A percentile compares a stretch with the other conserved stretches of the same genome.
These are phyloP conservation scores for Pinus taeda DNA, from an alignment of 75 land plant species.

Conservation along the genomic window DNA sequence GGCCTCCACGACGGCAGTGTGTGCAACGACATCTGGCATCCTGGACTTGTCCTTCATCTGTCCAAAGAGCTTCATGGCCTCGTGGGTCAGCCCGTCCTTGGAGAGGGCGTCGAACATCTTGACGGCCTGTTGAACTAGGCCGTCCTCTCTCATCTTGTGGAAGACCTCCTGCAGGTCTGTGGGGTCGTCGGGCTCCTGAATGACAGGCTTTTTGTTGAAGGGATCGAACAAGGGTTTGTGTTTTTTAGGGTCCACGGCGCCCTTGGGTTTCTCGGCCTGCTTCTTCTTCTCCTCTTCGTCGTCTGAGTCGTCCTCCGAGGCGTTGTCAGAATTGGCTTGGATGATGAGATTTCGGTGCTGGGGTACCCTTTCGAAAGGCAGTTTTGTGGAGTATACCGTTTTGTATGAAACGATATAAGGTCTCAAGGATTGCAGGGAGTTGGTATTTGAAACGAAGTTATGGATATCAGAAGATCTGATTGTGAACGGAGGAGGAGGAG, in stretches of 20 bases:
- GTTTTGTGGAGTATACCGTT: too few species aligned
- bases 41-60: conserved; percentile 59
- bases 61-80: conserved; percentile 55
- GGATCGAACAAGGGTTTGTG: conserved; percentile 61
- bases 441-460: too few species aligned
- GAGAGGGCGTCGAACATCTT: conserved; percentile 76
- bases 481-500: too few species aligned
- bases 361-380: too few species aligned
- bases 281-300: conserved; percentile 7
- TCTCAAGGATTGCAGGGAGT: too few species aligned
- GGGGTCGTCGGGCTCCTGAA: conserved; percentile 46
- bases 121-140: conserved; percentile 46
- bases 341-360: conserved; percentile 4
- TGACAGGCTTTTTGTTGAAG: conserved; percentile 53
- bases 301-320: conserved; percentile 20
- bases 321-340: background rate
- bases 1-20: conserved; percentile 71
- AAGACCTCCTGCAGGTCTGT: conserved; percentile 58
- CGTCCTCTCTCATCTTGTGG: conserved; percentile 49
- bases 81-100: conserved; percentile 61
- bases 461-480: too few species aligned
- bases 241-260: conserved; percentile 8
- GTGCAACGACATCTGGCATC: conserved; percentile 76
- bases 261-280: background rate
- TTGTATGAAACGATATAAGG: too few species aligned